Base-by-base conservation (phyloP, 495 filamentous ascomycete genomes). In the Staphylotrichum longicolle region DNA sequence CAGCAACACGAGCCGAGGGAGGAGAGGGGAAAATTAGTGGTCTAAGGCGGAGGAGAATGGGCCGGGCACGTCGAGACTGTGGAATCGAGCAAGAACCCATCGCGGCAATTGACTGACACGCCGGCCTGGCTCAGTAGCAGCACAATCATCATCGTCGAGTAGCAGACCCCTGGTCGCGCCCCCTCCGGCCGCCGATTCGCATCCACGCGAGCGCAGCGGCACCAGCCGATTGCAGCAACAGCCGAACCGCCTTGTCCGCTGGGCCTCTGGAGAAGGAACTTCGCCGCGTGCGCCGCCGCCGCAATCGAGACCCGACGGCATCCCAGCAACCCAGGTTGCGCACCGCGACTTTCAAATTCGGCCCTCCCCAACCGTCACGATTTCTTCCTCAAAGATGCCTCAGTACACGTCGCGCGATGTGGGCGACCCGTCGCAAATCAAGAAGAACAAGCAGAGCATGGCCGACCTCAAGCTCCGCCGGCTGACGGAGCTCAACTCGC, bases 381-480 rank as follows among this genome's bases (percentile, higher is more conserved):
- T 39, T 32, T 53, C 48, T 8, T 35, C 41, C 47, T 45, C 63
- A 70, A 75, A 66, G 30, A 83, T 84, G 82, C 82, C 80, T 73
- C 72, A 76, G 55, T 84, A 81, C 69, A 79, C 77, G 40, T 82
- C 82, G 44, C 80, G 82, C 65, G 82, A 84, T 64, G 77, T 79
- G 62, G 78, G 80, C 76, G 83, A 86, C 72, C 82, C 81, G 68
- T 81, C 80, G 69, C 81, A 83, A 67, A 88, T 93, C 71, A 94
- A 88, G 83, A 95, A 92, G 80, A 97, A 95, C 84, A 97, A 96
- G 82, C 95, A 98, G 77, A 95, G 91, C 75, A 96, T 98, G 86
- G 95, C 94, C 53, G 94, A 98, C 77, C 85, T 98, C 58, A 98
- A 98, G 80, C 85, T 97, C 66, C 89, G 94, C 64, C 89, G 95